Percentiles rank a stretch among this genome's conserved stretches.
Evolutionary conservation across 306 rosid genomes (phyloP).

Genomic region (Trichosanthes cucumerina): DNA sequence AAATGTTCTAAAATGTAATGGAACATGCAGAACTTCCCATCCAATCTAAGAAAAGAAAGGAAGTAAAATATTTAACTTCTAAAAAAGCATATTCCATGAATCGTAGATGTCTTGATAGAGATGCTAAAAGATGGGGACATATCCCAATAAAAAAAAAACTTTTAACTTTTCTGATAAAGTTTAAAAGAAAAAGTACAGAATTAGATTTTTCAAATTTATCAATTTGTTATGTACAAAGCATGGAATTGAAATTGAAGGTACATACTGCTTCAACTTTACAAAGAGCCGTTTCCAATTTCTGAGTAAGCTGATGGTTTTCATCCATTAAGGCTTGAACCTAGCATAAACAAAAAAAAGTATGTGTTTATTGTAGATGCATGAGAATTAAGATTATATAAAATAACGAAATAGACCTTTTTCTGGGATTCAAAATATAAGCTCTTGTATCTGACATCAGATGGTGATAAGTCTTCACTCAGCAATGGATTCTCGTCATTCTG

Average conservation of each 20-base stretch:
- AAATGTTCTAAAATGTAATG: too few relatives aligned
- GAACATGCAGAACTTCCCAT: too few relatives aligned
- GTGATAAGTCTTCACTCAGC: slow-evolving; percentile 18
- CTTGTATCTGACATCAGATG: slow-evolving; percentile 16
- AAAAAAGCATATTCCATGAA: background rate
- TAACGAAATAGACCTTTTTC: slow-evolving; percentile 37
- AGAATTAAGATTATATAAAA: background rate
- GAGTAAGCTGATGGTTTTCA: slow-evolving; percentile 34
- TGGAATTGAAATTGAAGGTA: background rate
- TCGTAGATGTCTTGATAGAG: background rate
- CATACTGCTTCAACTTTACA: slow-evolving; percentile 65
- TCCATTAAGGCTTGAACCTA: slow-evolving; percentile 44
- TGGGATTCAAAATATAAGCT: slow-evolving; percentile 41
- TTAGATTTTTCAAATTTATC: background rate
- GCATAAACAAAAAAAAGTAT: background rate
- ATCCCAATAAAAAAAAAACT: background rate
- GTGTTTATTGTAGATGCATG: background rate
- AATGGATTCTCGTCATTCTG: slow-evolving; percentile 25
- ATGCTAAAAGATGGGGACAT: background rate
- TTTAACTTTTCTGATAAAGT: background rate
- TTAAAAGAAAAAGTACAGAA: background rate
- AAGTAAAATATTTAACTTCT: background rate
- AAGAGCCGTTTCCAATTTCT: slow-evolving; percentile 39
- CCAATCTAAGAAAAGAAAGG: too few relatives aligned
- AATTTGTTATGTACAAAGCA: background rate